Conservation (phyloP, 106 monocot genomes). For the Triglochin maritima region DNA sequence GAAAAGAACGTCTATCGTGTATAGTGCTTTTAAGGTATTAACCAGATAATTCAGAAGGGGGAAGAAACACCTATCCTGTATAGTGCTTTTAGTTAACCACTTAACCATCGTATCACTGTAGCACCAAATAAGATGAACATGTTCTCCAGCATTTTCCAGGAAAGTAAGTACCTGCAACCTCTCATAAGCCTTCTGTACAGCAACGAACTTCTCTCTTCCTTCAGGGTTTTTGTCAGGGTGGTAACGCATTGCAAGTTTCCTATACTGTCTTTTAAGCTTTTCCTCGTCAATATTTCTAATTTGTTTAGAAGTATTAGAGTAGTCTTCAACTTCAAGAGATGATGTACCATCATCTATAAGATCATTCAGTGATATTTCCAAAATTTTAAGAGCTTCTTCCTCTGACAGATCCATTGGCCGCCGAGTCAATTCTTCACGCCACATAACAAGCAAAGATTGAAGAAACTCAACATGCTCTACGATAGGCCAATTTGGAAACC, state of each 20-base stretch:
- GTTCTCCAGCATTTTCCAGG: no score
- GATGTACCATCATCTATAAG: conserved; percentile 28
- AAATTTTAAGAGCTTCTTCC: conserved; percentile 86
- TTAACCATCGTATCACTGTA: no score
- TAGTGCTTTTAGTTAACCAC: no score
- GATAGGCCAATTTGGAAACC: conserved; percentile 98
- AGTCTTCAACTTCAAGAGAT: conserved; percentile 16
- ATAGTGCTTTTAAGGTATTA: no score
- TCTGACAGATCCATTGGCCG: conserved; percentile 97
- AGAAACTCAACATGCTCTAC: conserved; percentile 99
- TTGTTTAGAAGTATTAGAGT: conserved; percentile 23
- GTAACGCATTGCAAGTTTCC: conserved; percentile 87
- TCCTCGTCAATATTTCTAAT: conserved; percentile 84
- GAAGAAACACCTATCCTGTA: no score
- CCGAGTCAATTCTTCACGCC: conserved; percentile 97
- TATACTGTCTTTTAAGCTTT: conserved; percentile 94
- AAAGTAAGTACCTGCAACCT: conserved; percentile 65
- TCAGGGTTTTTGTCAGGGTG: conserved; percentile 99
- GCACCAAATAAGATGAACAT: no score
- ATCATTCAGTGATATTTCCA: conserved; percentile 88
- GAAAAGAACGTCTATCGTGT: no score
- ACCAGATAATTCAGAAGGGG: no score
- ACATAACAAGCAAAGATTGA: conserved; percentile 91
- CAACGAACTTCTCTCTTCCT: conserved; percentile 96
- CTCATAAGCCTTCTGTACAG: conserved; percentile 99